Evolutionary conservation across 345 rosid species (phyloP).

Genomic region (Brassica rapa): DNA sequence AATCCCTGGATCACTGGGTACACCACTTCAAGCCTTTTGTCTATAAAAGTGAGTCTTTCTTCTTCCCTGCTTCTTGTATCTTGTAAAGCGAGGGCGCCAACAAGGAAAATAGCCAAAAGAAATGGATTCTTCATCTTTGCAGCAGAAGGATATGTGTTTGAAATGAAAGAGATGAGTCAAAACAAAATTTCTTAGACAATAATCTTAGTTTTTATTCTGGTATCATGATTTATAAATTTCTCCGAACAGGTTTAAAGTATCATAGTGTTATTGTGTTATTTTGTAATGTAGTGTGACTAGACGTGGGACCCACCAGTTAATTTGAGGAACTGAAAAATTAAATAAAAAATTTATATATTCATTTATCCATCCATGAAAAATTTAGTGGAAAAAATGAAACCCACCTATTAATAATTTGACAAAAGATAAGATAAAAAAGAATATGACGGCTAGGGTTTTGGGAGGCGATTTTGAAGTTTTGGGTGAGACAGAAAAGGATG

Average conservation of each 20-base stretch:
- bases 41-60: constrained; percentile 48
- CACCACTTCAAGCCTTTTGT: constrained; percentile 67
- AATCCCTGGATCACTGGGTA: constrained; percentile 78
- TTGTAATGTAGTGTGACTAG: background rate
- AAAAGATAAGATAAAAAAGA: too few relatives aligned
- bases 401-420: too few relatives aligned
- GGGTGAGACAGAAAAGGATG: too few relatives aligned
- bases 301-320: background rate
- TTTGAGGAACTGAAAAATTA: too few relatives aligned
- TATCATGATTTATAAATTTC: background rate
- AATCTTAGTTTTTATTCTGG: background rate
- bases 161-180: background rate
- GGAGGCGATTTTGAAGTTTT: too few relatives aligned
- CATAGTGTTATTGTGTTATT: background rate
- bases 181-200: background rate
- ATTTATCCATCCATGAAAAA: too few relatives aligned
- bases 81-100: background rate
- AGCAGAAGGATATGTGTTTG: background rate
- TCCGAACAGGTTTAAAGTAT: background rate
- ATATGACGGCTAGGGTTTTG: too few relatives aligned
- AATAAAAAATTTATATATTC: too few relatives aligned
- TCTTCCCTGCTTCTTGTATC: background rate
- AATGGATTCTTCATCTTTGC: constrained; percentile 23
- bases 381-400: too few relatives aligned
- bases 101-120: constrained; percentile 18